A percentile compares a stretch with the other conserved stretches of the same genome.
These are phyloP conservation scores for Leucocoprinus leucothites DNA, from an alignment of 768 basidiomycete species.

Conservation along the genomic window DNA sequence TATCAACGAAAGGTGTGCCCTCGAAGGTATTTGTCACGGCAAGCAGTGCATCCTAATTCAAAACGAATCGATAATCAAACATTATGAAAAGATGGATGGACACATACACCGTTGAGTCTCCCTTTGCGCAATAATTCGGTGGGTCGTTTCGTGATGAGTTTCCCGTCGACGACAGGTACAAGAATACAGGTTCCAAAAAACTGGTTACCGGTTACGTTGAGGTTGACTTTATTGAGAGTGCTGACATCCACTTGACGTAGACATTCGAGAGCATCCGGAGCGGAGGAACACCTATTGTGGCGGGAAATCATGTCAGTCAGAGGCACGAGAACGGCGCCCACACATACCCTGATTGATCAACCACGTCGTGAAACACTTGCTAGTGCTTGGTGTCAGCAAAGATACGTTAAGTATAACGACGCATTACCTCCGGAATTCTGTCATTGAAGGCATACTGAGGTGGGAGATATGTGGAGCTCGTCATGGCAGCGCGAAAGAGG, in stretches of 20 bases:
- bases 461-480: slow-evolving; percentile 42
- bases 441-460: slow-evolving; percentile 45
- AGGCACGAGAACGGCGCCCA: not conserved
- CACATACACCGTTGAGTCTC: slow-evolving; percentile 40
- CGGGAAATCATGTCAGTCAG: not conserved
- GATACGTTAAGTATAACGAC: not conserved
- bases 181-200: slow-evolving; percentile 43
- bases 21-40: not conserved
- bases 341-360: slow-evolving; percentile 15
- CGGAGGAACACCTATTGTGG: slow-evolving; percentile 29
- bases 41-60: not conserved
- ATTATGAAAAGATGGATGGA: slow-evolving; percentile 23
- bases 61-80: slow-evolving; percentile 30
- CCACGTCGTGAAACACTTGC: slow-evolving; percentile 29
- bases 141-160: slow-evolving; percentile 41
- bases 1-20: not conserved
- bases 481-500: slow-evolving; percentile 40
- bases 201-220: slow-evolving; percentile 23
- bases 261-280: slow-evolving; percentile 34
- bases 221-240: slow-evolving; percentile 31
- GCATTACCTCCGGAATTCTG: slow-evolving; percentile 32
- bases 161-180: slow-evolving; percentile 47
- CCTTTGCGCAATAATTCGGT: slow-evolving; percentile 32
- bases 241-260: slow-evolving; percentile 32
- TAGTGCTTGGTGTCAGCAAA: slow-evolving; percentile 15